phyloP scores from a whole-genome alignment of 2,329 filamentous ascomycete species.

The Cladosporium sp. region DNA sequence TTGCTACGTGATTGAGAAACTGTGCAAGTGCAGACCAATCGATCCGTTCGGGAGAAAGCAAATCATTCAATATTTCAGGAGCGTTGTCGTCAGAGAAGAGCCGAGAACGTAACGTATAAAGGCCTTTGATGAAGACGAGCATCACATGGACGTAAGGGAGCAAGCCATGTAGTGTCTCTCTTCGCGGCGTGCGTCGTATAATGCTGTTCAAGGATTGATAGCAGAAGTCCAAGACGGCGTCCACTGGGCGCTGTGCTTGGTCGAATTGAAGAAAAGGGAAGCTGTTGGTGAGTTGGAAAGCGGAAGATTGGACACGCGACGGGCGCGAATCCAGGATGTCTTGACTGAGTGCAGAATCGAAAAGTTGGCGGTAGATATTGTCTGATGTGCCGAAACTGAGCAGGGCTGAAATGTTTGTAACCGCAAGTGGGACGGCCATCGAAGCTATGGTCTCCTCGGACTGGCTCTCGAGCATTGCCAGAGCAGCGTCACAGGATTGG shows the following conservation, averaged over 20 bases:
- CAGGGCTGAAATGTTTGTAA: constrained; percentile 52
- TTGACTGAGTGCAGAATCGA: constrained; percentile 18
- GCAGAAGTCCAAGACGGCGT: constrained; percentile 13
- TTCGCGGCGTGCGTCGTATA: constrained; percentile 23
- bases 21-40: constrained; percentile 48
- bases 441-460: constrained; percentile 40
- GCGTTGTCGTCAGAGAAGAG: constrained; percentile 16
- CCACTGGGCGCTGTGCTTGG: neutral
- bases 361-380: constrained; percentile 44
- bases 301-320: constrained; percentile 2
- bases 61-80: constrained; percentile 23
- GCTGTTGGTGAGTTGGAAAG: neutral
- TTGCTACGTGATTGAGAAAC: constrained; percentile 52
- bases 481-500: constrained; percentile 46
- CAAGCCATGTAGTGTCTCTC: constrained; percentile 42
- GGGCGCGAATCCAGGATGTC: constrained; percentile 13
- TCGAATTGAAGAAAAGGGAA: neutral
- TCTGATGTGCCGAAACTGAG: constrained; percentile 51
- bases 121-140: constrained; percentile 54
- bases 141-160: constrained; percentile 61
- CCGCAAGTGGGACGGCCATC: constrained; percentile 53
- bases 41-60: neutral
- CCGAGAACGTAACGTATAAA: constrained; percentile 16
- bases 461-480: constrained; percentile 52
- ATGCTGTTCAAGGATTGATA: constrained; percentile 6